Percentiles rank a stretch among this genome's conserved stretches.
Conservation (phyloP, 257 asterid species). For the Prunella vulgaris region DNA sequence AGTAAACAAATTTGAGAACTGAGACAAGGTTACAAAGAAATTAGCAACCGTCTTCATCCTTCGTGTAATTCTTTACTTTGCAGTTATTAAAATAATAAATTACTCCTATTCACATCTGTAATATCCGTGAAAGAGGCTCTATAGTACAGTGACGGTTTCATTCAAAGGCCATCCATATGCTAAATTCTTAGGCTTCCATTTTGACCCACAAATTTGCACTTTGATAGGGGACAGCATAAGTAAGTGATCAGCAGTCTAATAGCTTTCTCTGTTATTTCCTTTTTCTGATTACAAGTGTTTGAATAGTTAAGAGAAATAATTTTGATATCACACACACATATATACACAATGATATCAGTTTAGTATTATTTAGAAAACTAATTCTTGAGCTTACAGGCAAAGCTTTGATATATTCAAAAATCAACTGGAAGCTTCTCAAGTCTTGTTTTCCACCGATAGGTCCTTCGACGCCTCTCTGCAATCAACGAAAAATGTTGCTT, state of each 20-base stretch:
- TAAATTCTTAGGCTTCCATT: not conserved
- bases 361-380: not conserved
- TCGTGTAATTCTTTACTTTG: not conserved
- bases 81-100: not conserved
- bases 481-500: not conserved
- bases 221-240: not conserved
- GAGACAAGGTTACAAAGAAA: not conserved
- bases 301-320: not conserved
- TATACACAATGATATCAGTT: not conserved
- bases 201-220: not conserved
- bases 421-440: slow-evolving; percentile 89
- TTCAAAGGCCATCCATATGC: not conserved
- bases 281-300: not conserved
- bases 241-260: not conserved
- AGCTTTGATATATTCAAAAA: slow-evolving; percentile 89
- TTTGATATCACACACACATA: not conserved
- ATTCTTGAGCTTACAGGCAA: slow-evolving; percentile 64
- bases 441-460: slow-evolving; percentile 60
- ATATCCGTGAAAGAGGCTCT: not conserved
- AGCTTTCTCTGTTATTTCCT: not conserved
- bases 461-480: slow-evolving; percentile 70
- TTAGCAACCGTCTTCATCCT: not conserved
- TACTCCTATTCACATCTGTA: not conserved
- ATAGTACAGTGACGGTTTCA: not conserved
- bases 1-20: not conserved